Percentiles rank a stretch among this genome's conserved stretches.
Evolutionary conservation across 768 basidiomycete species (phyloP).

Genomic region (Lactarius quietus): DNA sequence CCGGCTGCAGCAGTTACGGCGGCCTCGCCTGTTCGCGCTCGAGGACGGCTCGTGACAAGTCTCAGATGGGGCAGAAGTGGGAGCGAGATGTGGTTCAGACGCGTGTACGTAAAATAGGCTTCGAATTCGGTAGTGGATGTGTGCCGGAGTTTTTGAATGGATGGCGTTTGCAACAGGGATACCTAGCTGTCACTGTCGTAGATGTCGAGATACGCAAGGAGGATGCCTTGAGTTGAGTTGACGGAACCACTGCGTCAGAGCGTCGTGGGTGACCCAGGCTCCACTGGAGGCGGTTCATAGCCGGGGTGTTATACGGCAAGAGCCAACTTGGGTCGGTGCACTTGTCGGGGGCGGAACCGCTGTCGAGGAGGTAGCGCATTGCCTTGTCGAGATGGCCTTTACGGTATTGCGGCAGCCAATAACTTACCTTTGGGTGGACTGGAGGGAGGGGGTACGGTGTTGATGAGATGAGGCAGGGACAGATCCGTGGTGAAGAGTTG

Average conservation of each 20-base stretch:
- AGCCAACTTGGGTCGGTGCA: conserved; percentile 87
- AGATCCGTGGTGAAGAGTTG: conserved; percentile 65
- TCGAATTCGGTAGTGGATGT: conserved; percentile 81
- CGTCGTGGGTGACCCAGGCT: conserved; percentile 21
- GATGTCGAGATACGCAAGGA: conserved; percentile 45
- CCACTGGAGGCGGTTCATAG: conserved; percentile 47
- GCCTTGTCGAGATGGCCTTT: conserved; percentile 79
- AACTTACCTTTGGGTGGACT: conserved; percentile 44
- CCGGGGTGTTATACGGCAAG: conserved; percentile 79
- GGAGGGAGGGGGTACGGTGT: conserved; percentile 36
- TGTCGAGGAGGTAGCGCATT: conserved; percentile 86
- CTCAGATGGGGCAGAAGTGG: conserved; percentile 78
- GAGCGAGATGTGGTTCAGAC: conserved; percentile 93
- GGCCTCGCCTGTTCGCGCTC: conserved; percentile 35
- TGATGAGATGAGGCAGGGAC: conserved; percentile 57
- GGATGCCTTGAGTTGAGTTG: conserved; percentile 43
- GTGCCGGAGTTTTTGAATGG: conserved; percentile 30
- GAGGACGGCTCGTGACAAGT: conserved; percentile 46
- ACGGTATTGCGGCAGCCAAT: conserved; percentile 63
- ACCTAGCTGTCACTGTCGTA: conserved; percentile 34
- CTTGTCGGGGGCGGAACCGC: conserved; percentile 82
- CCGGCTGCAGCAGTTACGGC: conserved; percentile 19
- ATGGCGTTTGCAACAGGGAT: conserved; percentile 31
- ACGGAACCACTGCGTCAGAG: conserved; percentile 38
- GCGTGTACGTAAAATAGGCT: conserved; percentile 79